phyloP scores from a whole-genome alignment of 306 rosid species.

The Astragalus membranaceus region DNA sequence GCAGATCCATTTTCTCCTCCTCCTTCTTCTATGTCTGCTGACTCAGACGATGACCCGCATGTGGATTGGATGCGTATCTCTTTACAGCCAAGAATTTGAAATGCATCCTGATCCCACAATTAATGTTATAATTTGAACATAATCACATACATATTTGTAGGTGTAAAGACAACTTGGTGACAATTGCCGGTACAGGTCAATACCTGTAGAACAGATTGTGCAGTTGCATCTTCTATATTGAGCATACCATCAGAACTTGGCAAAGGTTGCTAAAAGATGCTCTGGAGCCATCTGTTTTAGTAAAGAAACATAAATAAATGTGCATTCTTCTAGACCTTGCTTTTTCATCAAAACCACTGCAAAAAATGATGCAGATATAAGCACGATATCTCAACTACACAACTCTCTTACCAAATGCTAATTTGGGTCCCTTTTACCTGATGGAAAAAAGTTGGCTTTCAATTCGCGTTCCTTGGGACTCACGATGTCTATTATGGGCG shows the following conservation, averaged over 20 bases:
- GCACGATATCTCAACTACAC: constrained; percentile 2
- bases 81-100: constrained; percentile 75
- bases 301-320: constrained; percentile 73
- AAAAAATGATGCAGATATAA: constrained; percentile 4
- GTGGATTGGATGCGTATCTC: constrained; percentile 64
- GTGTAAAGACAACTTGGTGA: neutral
- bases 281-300: constrained; percentile 96
- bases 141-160: neutral
- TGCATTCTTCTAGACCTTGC: constrained; percentile 83
- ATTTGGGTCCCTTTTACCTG: too few species aligned
- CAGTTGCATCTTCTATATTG: constrained; percentile 60
- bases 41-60: constrained; percentile 53
- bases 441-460: too few species aligned
- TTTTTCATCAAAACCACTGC: constrained; percentile 77
- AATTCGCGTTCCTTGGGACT: too few species aligned
- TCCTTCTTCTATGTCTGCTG: constrained; percentile 72
- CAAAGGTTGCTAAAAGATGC: constrained; percentile 87
- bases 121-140: constrained; percentile 14
- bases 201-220: constrained; percentile 86
- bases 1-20: constrained; percentile 57
- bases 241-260: constrained; percentile 88
- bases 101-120: constrained; percentile 58
- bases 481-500: too few species aligned
- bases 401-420: too few species aligned
- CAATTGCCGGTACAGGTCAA: neutral